Conservation (phyloP, 2,329 filamentous ascomycete species). For the Claviceps lovelessii region DNA sequence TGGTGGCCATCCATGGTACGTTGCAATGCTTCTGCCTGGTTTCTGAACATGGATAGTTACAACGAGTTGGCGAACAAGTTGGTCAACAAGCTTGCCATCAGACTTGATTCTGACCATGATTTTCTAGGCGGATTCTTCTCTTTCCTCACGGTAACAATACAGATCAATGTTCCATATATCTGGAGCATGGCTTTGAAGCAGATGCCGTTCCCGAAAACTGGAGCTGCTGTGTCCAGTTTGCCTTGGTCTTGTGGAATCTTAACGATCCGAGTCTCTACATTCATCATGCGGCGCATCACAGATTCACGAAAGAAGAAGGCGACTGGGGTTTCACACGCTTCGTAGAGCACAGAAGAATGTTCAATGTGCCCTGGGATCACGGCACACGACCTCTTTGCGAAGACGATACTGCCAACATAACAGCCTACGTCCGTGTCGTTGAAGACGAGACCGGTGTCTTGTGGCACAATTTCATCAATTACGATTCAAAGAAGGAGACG, state of each 20-base stretch:
- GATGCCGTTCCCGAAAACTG: slow-evolving; percentile 71
- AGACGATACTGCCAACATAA: slow-evolving; percentile 63
- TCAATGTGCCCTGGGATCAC: slow-evolving; percentile 62
- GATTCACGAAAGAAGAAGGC: slow-evolving; percentile 89
- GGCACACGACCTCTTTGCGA: slow-evolving; percentile 58
- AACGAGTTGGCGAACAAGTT: not conserved
- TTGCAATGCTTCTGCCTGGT: slow-evolving; percentile 6
- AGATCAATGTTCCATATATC: slow-evolving; percentile 85
- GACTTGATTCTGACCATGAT: not conserved
- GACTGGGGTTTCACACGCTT: slow-evolving; percentile 99
- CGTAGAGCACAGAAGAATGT: slow-evolving; percentile 73
- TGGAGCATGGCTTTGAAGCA: slow-evolving; percentile 82
- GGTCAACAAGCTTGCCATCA: not conserved
- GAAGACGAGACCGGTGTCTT: slow-evolving; percentile 79
- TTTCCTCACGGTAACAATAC: slow-evolving; percentile 93
- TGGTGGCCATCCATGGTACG: slow-evolving; percentile 74
- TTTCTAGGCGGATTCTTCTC: slow-evolving; percentile 69
- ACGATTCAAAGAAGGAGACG: slow-evolving; percentile 98
- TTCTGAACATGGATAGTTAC: not conserved
- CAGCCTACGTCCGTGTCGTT: slow-evolving; percentile 66
- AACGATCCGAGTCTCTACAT: slow-evolving; percentile 76
- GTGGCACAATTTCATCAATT: slow-evolving; percentile 86
- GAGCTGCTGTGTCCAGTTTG: slow-evolving; percentile 94
- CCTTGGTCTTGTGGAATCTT: slow-evolving; percentile 84
- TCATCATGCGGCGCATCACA: slow-evolving; percentile 78